Conservation (phyloP, 2,329 filamentous ascomycete species). For the Penicillium aurantiogriseum region DNA sequence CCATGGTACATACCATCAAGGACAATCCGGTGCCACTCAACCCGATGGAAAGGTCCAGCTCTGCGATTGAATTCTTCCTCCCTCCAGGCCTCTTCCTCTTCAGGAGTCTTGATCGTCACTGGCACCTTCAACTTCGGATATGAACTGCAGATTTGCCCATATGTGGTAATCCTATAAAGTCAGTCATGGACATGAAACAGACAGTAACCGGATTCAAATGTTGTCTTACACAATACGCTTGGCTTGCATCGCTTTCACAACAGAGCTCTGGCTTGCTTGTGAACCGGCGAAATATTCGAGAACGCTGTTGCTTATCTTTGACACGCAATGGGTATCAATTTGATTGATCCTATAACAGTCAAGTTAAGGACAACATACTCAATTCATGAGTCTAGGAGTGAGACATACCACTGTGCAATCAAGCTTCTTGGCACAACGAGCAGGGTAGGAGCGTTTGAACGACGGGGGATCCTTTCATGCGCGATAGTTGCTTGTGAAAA, state of each 20-base stretch:
- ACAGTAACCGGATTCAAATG: background rate
- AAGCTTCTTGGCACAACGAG: conserved; percentile 39
- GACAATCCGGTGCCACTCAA: conserved; percentile 42
- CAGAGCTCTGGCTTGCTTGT: conserved; percentile 19
- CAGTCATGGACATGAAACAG: background rate
- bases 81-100: conserved; percentile 28
- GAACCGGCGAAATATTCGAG: conserved; percentile 26
- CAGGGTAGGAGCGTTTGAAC: conserved; percentile 33
- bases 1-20: conserved; percentile 35
- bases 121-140: conserved; percentile 30
- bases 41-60: conserved; percentile 35
- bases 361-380: background rate
- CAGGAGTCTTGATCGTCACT: conserved; percentile 11
- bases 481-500: conserved; percentile 35
- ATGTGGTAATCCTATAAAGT: conserved; percentile 37
- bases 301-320: conserved; percentile 12
- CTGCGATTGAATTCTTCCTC: conserved; percentile 16
- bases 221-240: background rate
- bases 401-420: conserved; percentile 35
- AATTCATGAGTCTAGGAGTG: background rate
- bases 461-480: conserved; percentile 29
- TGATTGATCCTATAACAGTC: conserved; percentile 27
- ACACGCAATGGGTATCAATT: conserved; percentile 34
- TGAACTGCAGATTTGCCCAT: conserved; percentile 36
- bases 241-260: conserved; percentile 26